phyloP scores from a whole-genome alignment of 2,329 filamentous ascomycete genomes.

The Didymella arachidicola region DNA sequence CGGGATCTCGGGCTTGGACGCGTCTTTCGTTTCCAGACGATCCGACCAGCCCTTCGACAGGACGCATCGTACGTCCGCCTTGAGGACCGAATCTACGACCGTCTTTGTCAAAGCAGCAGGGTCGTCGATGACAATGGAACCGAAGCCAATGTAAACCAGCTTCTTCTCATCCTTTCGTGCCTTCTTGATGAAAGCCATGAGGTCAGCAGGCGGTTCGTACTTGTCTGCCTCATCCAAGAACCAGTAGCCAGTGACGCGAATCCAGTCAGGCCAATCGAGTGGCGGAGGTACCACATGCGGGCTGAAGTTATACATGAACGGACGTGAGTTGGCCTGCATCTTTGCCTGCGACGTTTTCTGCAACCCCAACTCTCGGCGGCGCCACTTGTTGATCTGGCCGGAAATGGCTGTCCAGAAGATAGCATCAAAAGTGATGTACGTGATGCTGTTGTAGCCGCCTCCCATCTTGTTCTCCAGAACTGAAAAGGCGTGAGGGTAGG shows the following conservation, averaged over 20 bases:
- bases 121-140: slow-evolving; percentile 92
- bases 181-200: slow-evolving; percentile 81
- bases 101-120: slow-evolving; percentile 87
- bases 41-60: slow-evolving; percentile 98
- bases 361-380: slow-evolving; percentile 78
- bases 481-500: slow-evolving; percentile 95
- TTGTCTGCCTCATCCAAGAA: slow-evolving; percentile 79
- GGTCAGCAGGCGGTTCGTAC: slow-evolving; percentile 78
- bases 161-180: slow-evolving; percentile 85
- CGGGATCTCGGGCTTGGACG: slow-evolving; percentile 69
- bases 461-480: slow-evolving; percentile 94
- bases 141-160: slow-evolving; percentile 95
- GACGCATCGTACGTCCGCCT: slow-evolving; percentile 92
- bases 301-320: slow-evolving; percentile 97
- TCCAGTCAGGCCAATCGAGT: slow-evolving; percentile 96
- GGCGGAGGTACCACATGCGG: slow-evolving; percentile 93
- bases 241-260: slow-evolving; percentile 97
- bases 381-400: slow-evolving; percentile 91
- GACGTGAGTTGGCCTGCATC: slow-evolving; percentile 96
- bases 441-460: slow-evolving; percentile 92
- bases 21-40: slow-evolving; percentile 67
- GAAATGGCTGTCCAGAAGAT: slow-evolving; percentile 96
- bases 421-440: slow-evolving; percentile 95
- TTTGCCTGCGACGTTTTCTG: slow-evolving; percentile 85
- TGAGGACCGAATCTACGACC: slow-evolving; percentile 89